phyloP scores from a whole-genome alignment of 2,329 filamentous ascomycete species.

The Blastomyces parvus region DNA sequence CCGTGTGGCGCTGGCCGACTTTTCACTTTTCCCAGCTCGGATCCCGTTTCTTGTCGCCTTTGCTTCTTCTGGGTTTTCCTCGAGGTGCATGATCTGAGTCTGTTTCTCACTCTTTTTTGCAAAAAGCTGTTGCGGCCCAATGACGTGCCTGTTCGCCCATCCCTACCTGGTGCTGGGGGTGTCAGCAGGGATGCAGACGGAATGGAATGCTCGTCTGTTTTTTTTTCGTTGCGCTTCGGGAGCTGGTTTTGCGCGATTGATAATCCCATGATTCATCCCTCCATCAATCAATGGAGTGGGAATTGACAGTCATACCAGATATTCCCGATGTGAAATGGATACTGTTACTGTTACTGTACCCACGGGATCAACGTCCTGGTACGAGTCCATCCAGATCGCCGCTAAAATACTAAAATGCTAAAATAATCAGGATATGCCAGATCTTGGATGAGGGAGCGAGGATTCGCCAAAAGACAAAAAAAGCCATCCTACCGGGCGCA shows the following conservation, averaged over 20 bases:
- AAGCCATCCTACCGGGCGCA: no score
- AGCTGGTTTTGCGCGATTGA: neutral
- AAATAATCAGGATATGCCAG: no score
- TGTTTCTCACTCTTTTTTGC: constrained; percentile 5
- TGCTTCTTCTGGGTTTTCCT: no score
- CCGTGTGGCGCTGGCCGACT: neutral
- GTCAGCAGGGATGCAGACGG: neutral
- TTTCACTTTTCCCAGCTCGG: constrained; percentile 1
- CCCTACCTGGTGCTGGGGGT: neutral
- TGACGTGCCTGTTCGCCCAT: constrained; percentile 1
- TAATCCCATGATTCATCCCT: neutral
- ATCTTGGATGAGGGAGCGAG: no score
- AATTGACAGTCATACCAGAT: neutral
- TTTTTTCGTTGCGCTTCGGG: neutral
- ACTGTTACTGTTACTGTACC: no score
- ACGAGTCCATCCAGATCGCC: no score
- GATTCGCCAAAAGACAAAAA: no score
- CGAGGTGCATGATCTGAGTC: constrained; percentile 10
- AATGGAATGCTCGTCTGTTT: no score
- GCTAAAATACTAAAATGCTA: no score
- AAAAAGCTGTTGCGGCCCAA: constrained; percentile 3
- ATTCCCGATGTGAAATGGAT: no score
- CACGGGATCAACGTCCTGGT: no score
- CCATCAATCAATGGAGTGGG: neutral
- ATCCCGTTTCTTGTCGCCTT: neutral